Conservation (phyloP, 495 filamentous ascomycete species). For the Endocarpon pusillum region DNA sequence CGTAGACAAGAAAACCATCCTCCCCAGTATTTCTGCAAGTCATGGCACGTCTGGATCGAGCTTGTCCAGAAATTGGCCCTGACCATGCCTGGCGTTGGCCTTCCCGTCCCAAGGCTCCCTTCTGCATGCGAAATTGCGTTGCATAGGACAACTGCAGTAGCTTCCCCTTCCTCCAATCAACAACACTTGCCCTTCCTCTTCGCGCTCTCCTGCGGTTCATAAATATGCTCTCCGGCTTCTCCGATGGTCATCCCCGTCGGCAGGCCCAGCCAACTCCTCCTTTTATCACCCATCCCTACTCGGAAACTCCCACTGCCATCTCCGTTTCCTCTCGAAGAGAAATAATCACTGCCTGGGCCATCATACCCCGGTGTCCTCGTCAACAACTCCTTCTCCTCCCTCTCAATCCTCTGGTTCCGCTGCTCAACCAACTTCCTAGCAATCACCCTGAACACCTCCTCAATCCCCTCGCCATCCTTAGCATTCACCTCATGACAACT, state of each 20-base stretch:
- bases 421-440: slow-evolving; percentile 90
- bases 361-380: slow-evolving; percentile 8
- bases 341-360: slow-evolving; percentile 8
- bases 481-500: slow-evolving; percentile 94
- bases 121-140: no score
- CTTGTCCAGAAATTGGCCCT: no score
- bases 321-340: slow-evolving; percentile 9
- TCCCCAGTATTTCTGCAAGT: no score
- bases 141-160: no score
- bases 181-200: background rate
- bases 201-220: background rate
- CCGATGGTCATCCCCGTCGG: slow-evolving; percentile 22
- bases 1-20: no score
- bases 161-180: no score
- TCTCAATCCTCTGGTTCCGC: slow-evolving; percentile 44
- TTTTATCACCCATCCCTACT: slow-evolving; percentile 27
- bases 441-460: slow-evolving; percentile 92
- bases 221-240: slow-evolving; percentile 6
- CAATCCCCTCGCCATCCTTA: slow-evolving; percentile 86
- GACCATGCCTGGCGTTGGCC: no score
- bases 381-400: slow-evolving; percentile 28
- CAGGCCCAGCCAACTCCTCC: slow-evolving; percentile 36
- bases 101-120: no score
- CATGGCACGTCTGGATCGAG: no score
- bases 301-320: slow-evolving; percentile 30